Conservation (phyloP, 179 eudicot species). For the Silene coronaria region DNA sequence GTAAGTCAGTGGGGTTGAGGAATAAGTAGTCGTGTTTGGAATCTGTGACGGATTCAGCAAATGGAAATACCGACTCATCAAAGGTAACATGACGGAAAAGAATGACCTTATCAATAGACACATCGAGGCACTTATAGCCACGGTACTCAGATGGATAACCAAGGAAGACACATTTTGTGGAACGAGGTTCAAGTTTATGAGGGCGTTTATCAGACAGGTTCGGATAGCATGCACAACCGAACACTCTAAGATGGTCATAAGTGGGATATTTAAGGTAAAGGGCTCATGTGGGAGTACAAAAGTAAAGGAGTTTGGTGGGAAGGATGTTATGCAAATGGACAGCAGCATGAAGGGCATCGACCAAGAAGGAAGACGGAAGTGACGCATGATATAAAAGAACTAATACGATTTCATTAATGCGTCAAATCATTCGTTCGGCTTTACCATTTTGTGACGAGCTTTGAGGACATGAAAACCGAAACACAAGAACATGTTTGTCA, state of each 20-base stretch:
- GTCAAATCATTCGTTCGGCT: background rate
- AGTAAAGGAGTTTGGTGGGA: background rate
- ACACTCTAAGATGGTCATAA: background rate
- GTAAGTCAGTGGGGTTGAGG: background rate
- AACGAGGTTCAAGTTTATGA: background rate
- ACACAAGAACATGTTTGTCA: too few species aligned
- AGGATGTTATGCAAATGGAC: background rate
- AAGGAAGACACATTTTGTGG: background rate
- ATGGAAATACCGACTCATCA: background rate
- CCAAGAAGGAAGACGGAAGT: background rate
- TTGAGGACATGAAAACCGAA: background rate
- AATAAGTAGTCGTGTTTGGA: background rate
- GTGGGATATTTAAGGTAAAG: background rate
- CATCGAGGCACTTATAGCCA: background rate
- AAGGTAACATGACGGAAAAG: background rate
- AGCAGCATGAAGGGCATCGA: background rate
- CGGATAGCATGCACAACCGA: background rate
- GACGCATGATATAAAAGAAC: background rate
- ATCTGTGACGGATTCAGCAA: background rate
- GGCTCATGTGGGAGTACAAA: background rate
- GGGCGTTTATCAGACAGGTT: background rate
- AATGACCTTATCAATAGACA: background rate
- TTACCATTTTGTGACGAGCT: constrained; percentile 3
- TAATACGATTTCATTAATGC: background rate
- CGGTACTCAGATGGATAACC: background rate